Percentiles rank a stretch among this genome's conserved stretches.
These are phyloP conservation scores for Plasmopara viticola DNA, from an alignment of 352 stramenopile genomes.

Conservation along the genomic window DNA sequence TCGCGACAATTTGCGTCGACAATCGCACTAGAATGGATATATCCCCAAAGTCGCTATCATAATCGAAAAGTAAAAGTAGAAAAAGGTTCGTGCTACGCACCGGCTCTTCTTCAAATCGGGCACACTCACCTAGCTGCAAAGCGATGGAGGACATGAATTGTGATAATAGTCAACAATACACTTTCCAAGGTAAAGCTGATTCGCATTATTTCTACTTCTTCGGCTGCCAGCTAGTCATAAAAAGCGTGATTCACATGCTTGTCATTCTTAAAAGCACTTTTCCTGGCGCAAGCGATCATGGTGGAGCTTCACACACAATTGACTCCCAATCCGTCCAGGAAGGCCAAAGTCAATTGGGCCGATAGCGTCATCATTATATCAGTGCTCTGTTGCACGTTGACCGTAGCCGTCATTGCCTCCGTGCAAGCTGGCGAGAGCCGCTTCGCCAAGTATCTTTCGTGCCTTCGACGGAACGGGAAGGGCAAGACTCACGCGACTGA, in stretches of 20 bases:
- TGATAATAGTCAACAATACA: too few relatives aligned
- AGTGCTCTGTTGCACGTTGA: conserved; percentile 29
- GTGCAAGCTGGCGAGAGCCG: conserved; percentile 32
- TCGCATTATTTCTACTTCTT: too few relatives aligned
- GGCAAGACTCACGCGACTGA: conserved; percentile 9
- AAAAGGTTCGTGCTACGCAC: too few relatives aligned
- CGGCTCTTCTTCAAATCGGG: too few relatives aligned
- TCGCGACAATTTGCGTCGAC: too few relatives aligned
- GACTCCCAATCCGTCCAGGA: conserved; percentile 25
- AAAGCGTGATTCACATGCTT: conserved; percentile 3
- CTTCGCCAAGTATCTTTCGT: conserved; percentile 31
- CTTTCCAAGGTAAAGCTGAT: too few relatives aligned
- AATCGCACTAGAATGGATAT: too few relatives aligned
- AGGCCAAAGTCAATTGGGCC: conserved; percentile 26
- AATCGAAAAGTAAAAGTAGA: too few relatives aligned
- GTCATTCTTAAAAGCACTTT: conserved; percentile 19
- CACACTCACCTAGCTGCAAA: too few relatives aligned
- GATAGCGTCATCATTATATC: conserved; percentile 32
- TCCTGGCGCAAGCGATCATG: conserved; percentile 11
- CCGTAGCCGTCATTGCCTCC: conserved; percentile 29
- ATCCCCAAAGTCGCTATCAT: too few relatives aligned
- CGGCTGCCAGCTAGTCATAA: too few relatives aligned
- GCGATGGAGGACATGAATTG: too few relatives aligned
- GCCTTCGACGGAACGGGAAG: conserved; percentile 23
- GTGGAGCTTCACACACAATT: conserved; percentile 26